Evolutionary conservation across 2,329 filamentous ascomycete species (phyloP).

Genomic region (Ophiostoma pallidulum): DNA sequence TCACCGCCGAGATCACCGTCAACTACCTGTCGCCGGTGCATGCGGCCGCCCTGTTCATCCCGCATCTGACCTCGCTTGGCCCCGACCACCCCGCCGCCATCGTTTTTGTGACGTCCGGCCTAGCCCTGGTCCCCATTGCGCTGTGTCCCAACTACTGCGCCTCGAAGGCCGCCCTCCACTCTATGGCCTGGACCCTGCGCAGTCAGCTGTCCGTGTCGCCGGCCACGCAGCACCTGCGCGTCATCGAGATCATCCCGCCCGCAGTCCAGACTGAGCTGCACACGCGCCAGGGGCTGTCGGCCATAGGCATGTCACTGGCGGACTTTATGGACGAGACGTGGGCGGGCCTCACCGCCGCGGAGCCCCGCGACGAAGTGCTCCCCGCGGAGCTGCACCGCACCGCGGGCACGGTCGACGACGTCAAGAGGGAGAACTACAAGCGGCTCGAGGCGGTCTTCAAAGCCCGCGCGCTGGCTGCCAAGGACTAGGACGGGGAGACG

Average conservation of each 20-base stretch:
- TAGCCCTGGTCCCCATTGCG: slow-evolving; percentile 38
- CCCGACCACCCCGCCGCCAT: slow-evolving; percentile 13
- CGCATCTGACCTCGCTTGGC: slow-evolving; percentile 28
- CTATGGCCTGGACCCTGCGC: slow-evolving; percentile 21
- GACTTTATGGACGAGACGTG: slow-evolving; percentile 33
- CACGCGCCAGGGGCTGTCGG: slow-evolving; percentile 27
- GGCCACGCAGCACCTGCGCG: slow-evolving; percentile 29
- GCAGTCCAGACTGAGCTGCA: slow-evolving; percentile 42
- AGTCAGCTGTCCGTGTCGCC: slow-evolving; percentile 20
- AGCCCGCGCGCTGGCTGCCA: not conserved
- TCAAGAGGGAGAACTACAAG: slow-evolving; percentile 15
- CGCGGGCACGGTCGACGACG: slow-evolving; percentile 10
- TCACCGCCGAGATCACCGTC: slow-evolving; percentile 21
- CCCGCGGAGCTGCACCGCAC: slow-evolving; percentile 8
- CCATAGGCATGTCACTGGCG: slow-evolving; percentile 24
- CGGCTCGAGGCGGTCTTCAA: not conserved
- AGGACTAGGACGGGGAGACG: not conserved
- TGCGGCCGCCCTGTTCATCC: slow-evolving; percentile 17
- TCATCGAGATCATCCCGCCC: slow-evolving; percentile 41
- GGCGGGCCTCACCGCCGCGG: slow-evolving; percentile 29
- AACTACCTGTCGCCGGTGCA: slow-evolving; percentile 19
- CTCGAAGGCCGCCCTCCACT: slow-evolving; percentile 43
- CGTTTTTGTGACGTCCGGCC: slow-evolving; percentile 20
- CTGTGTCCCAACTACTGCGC: slow-evolving; percentile 42
- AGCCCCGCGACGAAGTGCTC: slow-evolving; percentile 26